These are phyloP conservation scores for Collybiopsis confluens DNA, from an alignment of 768 basidiomycete species.

Conservation along the genomic window DNA sequence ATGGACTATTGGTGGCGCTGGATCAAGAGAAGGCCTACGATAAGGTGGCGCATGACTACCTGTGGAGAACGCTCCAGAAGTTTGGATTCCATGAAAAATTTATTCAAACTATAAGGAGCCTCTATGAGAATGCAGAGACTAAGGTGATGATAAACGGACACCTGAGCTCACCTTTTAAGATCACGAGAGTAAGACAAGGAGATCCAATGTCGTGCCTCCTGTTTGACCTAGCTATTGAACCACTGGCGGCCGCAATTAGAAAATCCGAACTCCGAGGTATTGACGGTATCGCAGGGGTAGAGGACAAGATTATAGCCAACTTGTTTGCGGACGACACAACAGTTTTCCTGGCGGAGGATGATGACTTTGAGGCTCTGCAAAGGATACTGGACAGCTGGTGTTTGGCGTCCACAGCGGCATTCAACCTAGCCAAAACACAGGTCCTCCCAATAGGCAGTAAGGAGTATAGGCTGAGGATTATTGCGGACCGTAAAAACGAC, in stretches of 20 bases:
- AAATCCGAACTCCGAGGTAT: slow-evolving; percentile 14
- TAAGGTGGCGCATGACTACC: slow-evolving; percentile 10
- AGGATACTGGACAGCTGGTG: slow-evolving; percentile 14
- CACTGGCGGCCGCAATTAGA: slow-evolving; percentile 5
- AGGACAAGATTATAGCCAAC: slow-evolving; percentile 9
- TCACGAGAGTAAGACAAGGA: slow-evolving; percentile 14
- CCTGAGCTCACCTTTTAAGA: slow-evolving; percentile 8
- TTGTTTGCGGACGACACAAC: slow-evolving; percentile 26
- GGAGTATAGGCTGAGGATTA: background rate
- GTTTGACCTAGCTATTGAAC: no score
- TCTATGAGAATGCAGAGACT: slow-evolving; percentile 10
- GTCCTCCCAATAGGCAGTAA: slow-evolving; percentile 19
- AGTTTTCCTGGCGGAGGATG: slow-evolving; percentile 11
- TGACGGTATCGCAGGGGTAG: slow-evolving; percentile 8
- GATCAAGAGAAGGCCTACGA: no score
- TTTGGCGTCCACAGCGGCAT: slow-evolving; percentile 1
- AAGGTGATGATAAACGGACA: slow-evolving; percentile 10
- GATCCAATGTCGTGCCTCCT: slow-evolving; percentile 20
- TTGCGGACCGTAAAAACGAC: background rate
- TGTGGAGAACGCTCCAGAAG: background rate
- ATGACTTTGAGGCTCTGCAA: no score
- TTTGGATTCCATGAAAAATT: slow-evolving; percentile 12
- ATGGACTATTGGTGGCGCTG: slow-evolving; percentile 4
- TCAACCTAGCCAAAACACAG: slow-evolving; percentile 20
- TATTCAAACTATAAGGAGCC: slow-evolving; percentile 7